phyloP scores from a whole-genome alignment of 306 rosid species.

The barrel medic (Medicago truncatula) region MtrunA17r5.0-ANR NC_053042.1:5943001-5943500 shows the following conservation, averaged over 20 bases:
- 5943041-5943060: slow-evolving; percentile 66
- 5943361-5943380: background rate
- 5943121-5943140: slow-evolving; percentile 62
- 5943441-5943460: slow-evolving; percentile 68
- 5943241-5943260: no score
- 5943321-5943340: background rate
- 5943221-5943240: no score
- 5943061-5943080: slow-evolving; percentile 65
- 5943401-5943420: slow-evolving; percentile 73
- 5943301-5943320: no score
- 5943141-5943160: slow-evolving; percentile 56
- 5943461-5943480: slow-evolving; percentile 75
- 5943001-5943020: slow-evolving; percentile 59
- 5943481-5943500: slow-evolving; percentile 72
- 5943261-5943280: no score
- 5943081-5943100: slow-evolving; percentile 81
- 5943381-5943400: slow-evolving; percentile 46
- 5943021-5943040: slow-evolving; percentile 79
- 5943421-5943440: slow-evolving; percentile 60
- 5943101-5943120: slow-evolving; percentile 67
- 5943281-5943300: no score
- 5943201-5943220: no score
- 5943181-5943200: background rate
- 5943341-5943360: background rate
- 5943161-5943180: slow-evolving; percentile 56